A percentile compares a stretch with the other conserved stretches of the same genome.
These are phyloP conservation scores for Carex myosuroides DNA, from an alignment of 176 grass and related monocot genomes.

Conservation along the genomic window DNA sequence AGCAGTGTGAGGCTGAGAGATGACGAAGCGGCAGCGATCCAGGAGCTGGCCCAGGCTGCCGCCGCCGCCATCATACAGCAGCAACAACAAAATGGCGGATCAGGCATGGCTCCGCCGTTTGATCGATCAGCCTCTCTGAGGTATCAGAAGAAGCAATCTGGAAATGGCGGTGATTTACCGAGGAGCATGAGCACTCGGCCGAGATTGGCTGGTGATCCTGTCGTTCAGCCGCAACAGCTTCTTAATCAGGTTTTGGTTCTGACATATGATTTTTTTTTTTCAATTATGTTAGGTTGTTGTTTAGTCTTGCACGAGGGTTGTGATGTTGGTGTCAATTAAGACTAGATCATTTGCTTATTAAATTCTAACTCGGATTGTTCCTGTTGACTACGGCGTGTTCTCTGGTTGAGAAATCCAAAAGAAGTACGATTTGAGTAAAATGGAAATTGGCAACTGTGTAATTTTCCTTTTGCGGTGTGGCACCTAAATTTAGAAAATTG, in stretches of 20 bases:
- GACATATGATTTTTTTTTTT: not conserved
- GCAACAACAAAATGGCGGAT: conserved; percentile 30
- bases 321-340: not conserved
- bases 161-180: conserved; percentile 37
- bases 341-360: not conserved
- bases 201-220: conserved; percentile 58
- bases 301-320: not conserved
- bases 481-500: not conserved
- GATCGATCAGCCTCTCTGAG: conserved; percentile 78
- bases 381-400: not conserved
- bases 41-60: conserved; percentile 76
- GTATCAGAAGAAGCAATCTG: conserved; percentile 42
- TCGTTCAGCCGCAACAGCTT: conserved; percentile 72
- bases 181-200: conserved; percentile 88
- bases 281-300: conserved; percentile 17
- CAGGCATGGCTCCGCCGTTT: conserved; percentile 20
- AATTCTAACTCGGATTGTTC: not conserved
- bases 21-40: conserved; percentile 41
- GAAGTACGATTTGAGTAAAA: not conserved
- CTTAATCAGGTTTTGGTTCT: conserved; percentile 49
- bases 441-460: not conserved
- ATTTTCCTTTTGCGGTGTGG: not conserved
- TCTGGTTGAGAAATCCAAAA: not conserved
- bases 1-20: conserved; percentile 15
- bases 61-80: conserved; percentile 60